phyloP scores from a whole-genome alignment of 306 rosid genomes.

The Prunus dulcis region DNA sequence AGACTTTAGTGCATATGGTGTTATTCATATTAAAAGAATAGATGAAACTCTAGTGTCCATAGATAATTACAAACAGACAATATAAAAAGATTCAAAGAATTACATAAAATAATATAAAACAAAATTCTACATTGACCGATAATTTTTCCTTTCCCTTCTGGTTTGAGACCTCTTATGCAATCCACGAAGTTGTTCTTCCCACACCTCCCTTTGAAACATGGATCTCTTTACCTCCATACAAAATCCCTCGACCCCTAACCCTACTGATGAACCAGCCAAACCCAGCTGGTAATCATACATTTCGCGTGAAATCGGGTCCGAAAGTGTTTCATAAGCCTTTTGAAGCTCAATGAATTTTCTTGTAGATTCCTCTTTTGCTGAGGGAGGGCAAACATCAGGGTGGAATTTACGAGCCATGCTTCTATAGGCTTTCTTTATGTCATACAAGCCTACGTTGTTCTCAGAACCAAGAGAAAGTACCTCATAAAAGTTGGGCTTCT shows the following conservation, averaged over 20 bases:
- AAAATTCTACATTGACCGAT: not conserved
- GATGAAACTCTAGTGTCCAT: not conserved
- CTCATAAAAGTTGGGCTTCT: constrained; percentile 27
- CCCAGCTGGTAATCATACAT: constrained; percentile 32
- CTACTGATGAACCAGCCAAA: not conserved
- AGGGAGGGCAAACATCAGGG: constrained; percentile 32
- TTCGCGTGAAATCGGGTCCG: constrained; percentile 29
- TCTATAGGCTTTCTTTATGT: constrained; percentile 40
- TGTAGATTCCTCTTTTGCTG: constrained; percentile 27
- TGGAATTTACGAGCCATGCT: constrained; percentile 35
- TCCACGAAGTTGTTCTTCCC: constrained; percentile 37
- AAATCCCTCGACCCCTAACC: not conserved
- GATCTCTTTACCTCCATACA: constrained; percentile 6
- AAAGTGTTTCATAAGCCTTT: constrained; percentile 40
- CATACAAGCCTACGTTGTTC: constrained; percentile 16
- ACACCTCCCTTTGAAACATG: constrained; percentile 22
- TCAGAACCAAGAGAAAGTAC: constrained; percentile 28
- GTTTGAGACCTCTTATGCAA: constrained; percentile 28
- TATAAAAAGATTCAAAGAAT: not conserved
- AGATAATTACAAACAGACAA: not conserved
- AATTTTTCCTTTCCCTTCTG: constrained; percentile 18
- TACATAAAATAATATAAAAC: too few species aligned
- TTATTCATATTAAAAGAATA: too few species aligned
- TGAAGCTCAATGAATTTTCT: constrained; percentile 35
- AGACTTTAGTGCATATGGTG: too few species aligned